Evolutionary conservation across 768 basidiomycete genomes (phyloP).

Genomic region (Leccinum ochraceum): DNA sequence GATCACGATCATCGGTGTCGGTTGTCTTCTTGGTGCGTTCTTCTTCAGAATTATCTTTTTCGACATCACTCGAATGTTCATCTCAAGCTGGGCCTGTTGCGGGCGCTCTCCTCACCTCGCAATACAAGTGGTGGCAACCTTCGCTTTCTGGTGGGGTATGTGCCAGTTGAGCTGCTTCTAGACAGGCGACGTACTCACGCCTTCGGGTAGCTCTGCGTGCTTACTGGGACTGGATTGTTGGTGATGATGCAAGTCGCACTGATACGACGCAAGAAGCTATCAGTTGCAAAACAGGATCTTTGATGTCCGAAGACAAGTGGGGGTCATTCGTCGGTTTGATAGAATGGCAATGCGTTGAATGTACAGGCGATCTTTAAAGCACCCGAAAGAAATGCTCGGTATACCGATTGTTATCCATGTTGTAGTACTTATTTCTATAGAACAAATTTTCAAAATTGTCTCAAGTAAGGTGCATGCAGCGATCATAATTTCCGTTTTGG

Average conservation of each 20-base stretch:
- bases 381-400: no score
- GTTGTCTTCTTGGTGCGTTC: conserved; percentile 24
- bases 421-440: no score
- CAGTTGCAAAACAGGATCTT: neutral
- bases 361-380: neutral
- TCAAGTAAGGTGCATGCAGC: conserved; percentile 20
- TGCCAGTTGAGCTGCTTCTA: neutral
- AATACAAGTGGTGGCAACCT: conserved; percentile 58
- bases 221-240: conserved; percentile 6
- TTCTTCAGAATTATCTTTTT: neutral
- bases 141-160: conserved; percentile 49
- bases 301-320: neutral
- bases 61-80: neutral
- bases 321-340: neutral
- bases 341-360: neutral
- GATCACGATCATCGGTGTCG: conserved; percentile 13
- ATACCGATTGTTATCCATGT: no score
- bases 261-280: neutral
- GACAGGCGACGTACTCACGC: neutral
- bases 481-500: conserved; percentile 44
- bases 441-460: no score
- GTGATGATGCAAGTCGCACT: conserved; percentile 6
- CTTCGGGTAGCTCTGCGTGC: conserved; percentile 1
- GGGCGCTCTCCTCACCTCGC: conserved; percentile 54
- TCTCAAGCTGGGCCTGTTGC: conserved; percentile 51